A percentile compares a stretch with the other conserved stretches of the same genome.
Evolutionary conservation across 2,329 filamentous ascomycete species (phyloP).

Genomic region (Trichoderma citrinoviride): DNA sequence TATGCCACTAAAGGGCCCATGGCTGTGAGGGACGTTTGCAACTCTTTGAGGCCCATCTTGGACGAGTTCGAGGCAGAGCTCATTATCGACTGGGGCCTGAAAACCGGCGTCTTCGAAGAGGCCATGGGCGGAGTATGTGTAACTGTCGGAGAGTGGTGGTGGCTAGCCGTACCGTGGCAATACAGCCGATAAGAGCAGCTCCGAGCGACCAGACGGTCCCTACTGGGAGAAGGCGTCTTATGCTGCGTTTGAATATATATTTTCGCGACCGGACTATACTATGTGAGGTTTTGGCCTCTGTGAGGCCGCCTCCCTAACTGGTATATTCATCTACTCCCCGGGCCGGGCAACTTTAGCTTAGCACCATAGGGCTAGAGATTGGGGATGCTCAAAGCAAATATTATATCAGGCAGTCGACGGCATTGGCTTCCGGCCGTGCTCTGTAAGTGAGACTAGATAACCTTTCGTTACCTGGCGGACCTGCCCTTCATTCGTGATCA

Average conservation of each 20-base stretch:
- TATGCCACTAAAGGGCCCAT: slow-evolving; percentile 62
- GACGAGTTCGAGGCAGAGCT: slow-evolving; percentile 62
- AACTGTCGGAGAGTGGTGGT: slow-evolving; percentile 64
- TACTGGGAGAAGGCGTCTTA: no score
- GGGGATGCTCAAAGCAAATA: not conserved
- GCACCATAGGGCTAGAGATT: not conserved
- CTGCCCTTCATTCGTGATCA: no score
- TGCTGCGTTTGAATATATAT: no score
- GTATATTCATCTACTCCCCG: no score
- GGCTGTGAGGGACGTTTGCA: slow-evolving; percentile 50
- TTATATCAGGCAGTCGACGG: not conserved
- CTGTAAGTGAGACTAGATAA: not conserved
- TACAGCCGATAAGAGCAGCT: not conserved
- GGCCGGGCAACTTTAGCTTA: not conserved
- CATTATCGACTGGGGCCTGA: slow-evolving; percentile 57
- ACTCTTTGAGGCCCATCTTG: slow-evolving; percentile 55
- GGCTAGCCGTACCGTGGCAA: slow-evolving; percentile 49
- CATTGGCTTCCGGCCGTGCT: not conserved
- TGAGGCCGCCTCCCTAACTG: no score
- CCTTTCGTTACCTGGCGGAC: no score
- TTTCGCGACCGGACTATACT: no score
- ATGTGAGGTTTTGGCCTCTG: no score
- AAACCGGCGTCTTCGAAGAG: slow-evolving; percentile 50
- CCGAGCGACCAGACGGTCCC: not conserved
- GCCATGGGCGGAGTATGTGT: slow-evolving; percentile 42